These are phyloP conservation scores for Hemileia vastatrix DNA, from an alignment of 1,284 basidiomycete genomes.

Conservation along the genomic window DNA sequence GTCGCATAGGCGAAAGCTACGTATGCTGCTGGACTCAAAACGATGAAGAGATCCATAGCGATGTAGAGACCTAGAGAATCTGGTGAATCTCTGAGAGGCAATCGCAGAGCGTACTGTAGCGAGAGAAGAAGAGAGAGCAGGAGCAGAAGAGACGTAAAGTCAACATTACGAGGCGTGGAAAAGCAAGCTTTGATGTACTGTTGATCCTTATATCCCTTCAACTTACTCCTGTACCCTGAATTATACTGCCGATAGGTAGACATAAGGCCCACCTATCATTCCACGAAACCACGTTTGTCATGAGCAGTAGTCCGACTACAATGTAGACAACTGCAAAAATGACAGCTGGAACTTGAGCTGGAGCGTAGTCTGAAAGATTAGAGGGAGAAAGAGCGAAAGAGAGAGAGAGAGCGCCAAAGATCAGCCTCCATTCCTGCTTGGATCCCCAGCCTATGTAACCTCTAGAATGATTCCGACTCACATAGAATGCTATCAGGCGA, in stretches of 20 bases:
- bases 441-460: no score
- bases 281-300: background rate
- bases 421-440: background rate
- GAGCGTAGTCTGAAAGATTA: background rate
- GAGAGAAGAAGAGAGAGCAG: background rate
- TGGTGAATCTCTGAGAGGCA: background rate
- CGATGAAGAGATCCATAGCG: background rate
- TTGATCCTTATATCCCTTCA: background rate
- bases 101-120: background rate
- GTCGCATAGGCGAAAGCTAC: background rate
- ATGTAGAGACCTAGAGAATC: background rate
- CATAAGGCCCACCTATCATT: background rate
- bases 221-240: background rate
- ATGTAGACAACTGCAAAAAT: background rate
- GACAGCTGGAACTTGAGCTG: background rate
- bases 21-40: background rate
- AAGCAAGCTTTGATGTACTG: no score
- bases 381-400: no score
- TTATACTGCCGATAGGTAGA: background rate
- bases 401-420: background rate
- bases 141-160: background rate
- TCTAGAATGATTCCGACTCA: no score
- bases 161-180: background rate
- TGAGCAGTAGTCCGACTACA: background rate
- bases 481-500: no score